A percentile compares a stretch with the other conserved stretches of the same genome.
phyloP scores from a whole-genome alignment of 2,329 filamentous ascomycete genomes.

The Paraphoma chrysanthemicola region DNA sequence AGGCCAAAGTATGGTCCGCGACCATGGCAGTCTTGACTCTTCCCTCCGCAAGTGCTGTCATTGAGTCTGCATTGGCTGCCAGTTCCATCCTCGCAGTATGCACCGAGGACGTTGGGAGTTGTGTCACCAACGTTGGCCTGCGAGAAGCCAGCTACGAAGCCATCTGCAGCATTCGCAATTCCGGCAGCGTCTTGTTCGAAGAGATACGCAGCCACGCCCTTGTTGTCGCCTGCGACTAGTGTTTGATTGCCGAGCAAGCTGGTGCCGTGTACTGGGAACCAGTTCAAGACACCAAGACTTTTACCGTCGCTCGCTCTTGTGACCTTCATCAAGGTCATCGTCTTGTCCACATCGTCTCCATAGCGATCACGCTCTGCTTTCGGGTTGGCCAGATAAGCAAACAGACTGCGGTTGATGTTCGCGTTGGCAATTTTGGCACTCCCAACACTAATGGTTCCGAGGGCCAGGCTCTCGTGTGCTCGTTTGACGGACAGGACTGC shows the following conservation, averaged over 20 bases:
- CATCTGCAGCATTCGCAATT: conserved; percentile 61
- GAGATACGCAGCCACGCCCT: conserved; percentile 86
- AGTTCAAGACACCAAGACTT: conserved; percentile 81
- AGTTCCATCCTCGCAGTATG: conserved; percentile 87
- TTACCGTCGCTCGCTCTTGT: conserved; percentile 75
- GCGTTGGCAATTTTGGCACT: conserved; percentile 74
- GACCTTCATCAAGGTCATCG: conserved; percentile 81
- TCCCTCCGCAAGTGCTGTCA: conserved; percentile 84
- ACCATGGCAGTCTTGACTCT: conserved; percentile 74
- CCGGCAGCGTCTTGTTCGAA: conserved; percentile 74
- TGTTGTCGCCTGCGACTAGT: conserved; percentile 91
- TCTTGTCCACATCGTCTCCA: conserved; percentile 72
- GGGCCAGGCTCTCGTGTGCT: conserved; percentile 74
- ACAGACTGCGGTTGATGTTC: conserved; percentile 89
- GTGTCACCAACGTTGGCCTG: conserved; percentile 93
- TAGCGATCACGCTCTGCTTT: conserved; percentile 76
- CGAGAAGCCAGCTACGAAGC: conserved; percentile 89
- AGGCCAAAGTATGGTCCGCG: conserved; percentile 73
- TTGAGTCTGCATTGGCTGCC: conserved; percentile 71
- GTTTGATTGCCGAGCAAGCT: conserved; percentile 93
- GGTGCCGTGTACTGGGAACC: conserved; percentile 92
- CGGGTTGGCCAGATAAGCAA: conserved; percentile 87
- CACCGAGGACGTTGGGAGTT: conserved; percentile 84
- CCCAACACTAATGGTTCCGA: conserved; percentile 75
- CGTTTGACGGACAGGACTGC: conserved; percentile 80